Percentiles rank a stretch among this genome's conserved stretches.
Conservation (phyloP, 2,329 filamentous ascomycete genomes). For the Aspergillus intermedius region DNA sequence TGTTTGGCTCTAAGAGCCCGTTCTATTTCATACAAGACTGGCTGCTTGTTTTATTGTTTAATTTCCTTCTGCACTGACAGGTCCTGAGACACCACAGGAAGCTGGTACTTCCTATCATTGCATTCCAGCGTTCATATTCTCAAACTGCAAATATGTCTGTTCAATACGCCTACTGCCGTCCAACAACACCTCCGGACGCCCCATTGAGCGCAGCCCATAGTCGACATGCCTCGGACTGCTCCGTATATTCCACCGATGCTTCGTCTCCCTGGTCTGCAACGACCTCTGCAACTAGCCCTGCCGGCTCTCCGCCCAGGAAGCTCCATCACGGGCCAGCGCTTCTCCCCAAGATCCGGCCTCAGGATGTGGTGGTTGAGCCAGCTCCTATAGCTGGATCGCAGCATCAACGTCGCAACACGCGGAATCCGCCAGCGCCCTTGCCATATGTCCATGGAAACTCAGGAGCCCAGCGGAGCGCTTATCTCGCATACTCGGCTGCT, state of each 20-base stretch:
- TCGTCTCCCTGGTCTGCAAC: constrained; percentile 63
- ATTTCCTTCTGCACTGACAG: constrained; percentile 9
- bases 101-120: constrained; percentile 16
- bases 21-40: background rate
- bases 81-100: constrained; percentile 15
- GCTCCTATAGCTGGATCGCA: constrained; percentile 46
- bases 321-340: constrained; percentile 64
- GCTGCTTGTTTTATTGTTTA: constrained; percentile 7
- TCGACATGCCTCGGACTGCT: constrained; percentile 60
- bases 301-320: constrained; percentile 63
- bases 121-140: background rate
- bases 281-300: constrained; percentile 63
- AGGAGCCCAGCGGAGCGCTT: constrained; percentile 39
- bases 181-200: constrained; percentile 38
- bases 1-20: background rate
- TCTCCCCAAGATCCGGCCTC: constrained; percentile 76
- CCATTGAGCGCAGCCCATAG: constrained; percentile 43
- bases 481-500: constrained; percentile 41
- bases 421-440: constrained; percentile 44
- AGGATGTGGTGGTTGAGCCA: constrained; percentile 70
- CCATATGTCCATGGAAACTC: constrained; percentile 44
- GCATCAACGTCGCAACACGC: constrained; percentile 53
- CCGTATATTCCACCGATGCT: constrained; percentile 56
- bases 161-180: constrained; percentile 38
- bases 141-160: constrained; percentile 32